Evolutionary conservation across 768 basidiomycete species (phyloP).

Genomic region (Boletus fagicola): DNA sequence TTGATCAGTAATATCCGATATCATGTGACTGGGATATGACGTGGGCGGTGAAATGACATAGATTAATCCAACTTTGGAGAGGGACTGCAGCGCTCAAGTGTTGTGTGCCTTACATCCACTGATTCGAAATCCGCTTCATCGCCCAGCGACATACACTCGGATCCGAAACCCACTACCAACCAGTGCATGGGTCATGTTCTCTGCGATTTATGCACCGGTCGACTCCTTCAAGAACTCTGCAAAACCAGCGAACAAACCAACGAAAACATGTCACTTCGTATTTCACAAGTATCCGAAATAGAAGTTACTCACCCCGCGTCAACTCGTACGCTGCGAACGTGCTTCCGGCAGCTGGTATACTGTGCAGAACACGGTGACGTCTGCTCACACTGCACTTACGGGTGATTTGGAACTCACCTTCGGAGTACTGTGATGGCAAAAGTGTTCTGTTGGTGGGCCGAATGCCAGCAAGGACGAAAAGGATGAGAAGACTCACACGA

Average conservation of each 20-base stretch:
- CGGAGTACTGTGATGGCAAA: slow-evolving; percentile 47
- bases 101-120: neutral
- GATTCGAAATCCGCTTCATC: neutral
- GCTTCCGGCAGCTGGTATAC: slow-evolving; percentile 87
- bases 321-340: slow-evolving; percentile 91
- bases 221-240: slow-evolving; percentile 28
- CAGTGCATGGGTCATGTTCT: neutral
- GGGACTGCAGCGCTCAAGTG: neutral
- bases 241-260: neutral
- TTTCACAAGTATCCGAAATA: neutral
- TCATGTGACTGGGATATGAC: neutral
- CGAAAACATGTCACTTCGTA: neutral
- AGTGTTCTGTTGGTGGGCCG: neutral
- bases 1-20: neutral
- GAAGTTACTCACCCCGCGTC: slow-evolving; percentile 54
- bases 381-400: neutral
- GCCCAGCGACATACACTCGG: neutral
- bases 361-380: slow-evolving; percentile 25
- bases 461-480: neutral
- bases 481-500: slow-evolving; percentile 50
- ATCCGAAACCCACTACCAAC: neutral
- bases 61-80: neutral
- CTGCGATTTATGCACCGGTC: slow-evolving; percentile 18
- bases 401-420: slow-evolving; percentile 41
- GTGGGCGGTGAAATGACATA: neutral